Evolutionary conservation across 352 stramenopile genomes (phyloP), one percentile per base, ranked within the genome.

Genomic region (Phytophthora ohioensis): DNA sequence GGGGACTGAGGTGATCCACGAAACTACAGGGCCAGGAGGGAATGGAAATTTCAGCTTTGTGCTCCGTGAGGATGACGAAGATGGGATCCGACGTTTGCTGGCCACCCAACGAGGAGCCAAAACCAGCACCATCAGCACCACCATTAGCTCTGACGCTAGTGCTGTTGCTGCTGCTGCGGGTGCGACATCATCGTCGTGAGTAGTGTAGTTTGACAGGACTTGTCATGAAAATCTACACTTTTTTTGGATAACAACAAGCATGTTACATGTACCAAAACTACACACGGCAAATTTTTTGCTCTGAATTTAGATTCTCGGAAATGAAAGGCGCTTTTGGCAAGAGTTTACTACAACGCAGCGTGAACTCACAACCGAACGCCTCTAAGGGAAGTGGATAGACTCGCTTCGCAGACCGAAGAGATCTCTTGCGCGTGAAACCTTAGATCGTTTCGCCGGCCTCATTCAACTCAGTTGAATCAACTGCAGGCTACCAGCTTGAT

Each of bases 11-110:
- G 63, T 64, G 4, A 57, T 46, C 17, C 52, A 71, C 2, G 58
- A 64, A 6, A 11, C 36, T 31, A 49, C 31, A 5, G 55, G 12
- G 6, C 13, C 34, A 49, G 69, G 67, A n/a, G 42, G 9, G 4
- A 41, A 52, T 41, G 56, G 30, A 7, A 64, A 55, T 39, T 57
- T 75, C 57, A 69, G 72, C 59, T 81, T 84, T 8, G 76, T 84
- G 27, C 58, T 84, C 12, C 65, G 72, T n/a, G 80, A 82, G 36
- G 66, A 82, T 43, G 78, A 84, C 35, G 76, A 74, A 13, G 65
- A 82, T 21, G 73, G 61, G 3, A 84, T 87, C 31, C 69, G 67
- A 34, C 68, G 57, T 41, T 53, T 81, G 34, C 41, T 84, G 21
- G 61, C 63, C 30, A 60, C 9, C 8, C 61, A 75, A 27, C 57